phyloP scores from a whole-genome alignment of 257 asterid genomes.

The Echium plantagineum region DNA sequence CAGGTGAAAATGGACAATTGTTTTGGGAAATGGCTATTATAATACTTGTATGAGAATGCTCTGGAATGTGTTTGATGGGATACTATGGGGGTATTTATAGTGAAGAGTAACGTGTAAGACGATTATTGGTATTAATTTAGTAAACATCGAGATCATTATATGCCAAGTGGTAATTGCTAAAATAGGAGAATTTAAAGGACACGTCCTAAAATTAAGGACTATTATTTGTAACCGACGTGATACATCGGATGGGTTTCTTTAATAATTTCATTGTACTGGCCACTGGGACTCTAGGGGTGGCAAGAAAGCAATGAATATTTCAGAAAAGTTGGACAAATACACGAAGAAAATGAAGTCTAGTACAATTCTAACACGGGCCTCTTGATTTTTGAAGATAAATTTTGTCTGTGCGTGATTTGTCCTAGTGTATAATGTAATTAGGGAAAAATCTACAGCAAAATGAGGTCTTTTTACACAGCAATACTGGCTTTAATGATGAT shows the following conservation, averaged over 20 bases:
- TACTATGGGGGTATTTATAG: background rate
- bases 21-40: background rate
- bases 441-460: too few species aligned
- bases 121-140: too few species aligned
- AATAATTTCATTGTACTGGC: background rate
- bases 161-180: background rate
- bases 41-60: background rate
- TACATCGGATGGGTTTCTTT: background rate
- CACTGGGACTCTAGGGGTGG: background rate
- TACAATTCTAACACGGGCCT: too few species aligned
- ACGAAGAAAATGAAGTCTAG: too few species aligned
- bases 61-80: background rate
- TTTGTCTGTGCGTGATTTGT: too few species aligned
- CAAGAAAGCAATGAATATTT: background rate
- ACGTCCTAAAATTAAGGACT: background rate
- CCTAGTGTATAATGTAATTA: too few species aligned
- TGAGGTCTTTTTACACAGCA: too few species aligned
- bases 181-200: background rate
- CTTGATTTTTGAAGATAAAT: too few species aligned
- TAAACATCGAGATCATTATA: background rate
- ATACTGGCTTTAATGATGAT: too few species aligned
- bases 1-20: background rate
- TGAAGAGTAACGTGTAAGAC: background rate
- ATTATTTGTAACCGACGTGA: background rate
- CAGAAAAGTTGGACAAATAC: background rate